Conservation (phyloP, 257 asterid species). For the Forsythia suspensa region DNA sequence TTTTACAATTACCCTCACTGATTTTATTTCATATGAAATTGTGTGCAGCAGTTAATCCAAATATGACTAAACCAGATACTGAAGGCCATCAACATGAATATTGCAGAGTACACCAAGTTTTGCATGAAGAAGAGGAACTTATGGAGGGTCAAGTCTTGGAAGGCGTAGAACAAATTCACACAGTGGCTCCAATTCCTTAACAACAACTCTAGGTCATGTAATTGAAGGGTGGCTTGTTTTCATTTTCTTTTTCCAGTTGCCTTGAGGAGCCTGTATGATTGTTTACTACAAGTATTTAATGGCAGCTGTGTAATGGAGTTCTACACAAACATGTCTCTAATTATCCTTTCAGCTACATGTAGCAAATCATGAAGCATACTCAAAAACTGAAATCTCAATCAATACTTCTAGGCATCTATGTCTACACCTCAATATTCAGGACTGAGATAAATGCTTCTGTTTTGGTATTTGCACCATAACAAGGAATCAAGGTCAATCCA, state of each 20-base stretch:
- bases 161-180: slow-evolving; percentile 7
- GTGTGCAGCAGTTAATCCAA: background rate
- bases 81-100: background rate
- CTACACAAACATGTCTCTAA: background rate
- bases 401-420: background rate
- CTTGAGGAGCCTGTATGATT: slow-evolving; percentile 2
- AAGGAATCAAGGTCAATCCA: background rate
- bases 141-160: slow-evolving; percentile 20
- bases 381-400: background rate
- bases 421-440: background rate
- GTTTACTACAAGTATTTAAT: slow-evolving; percentile 8
- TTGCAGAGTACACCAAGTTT: slow-evolving; percentile 5
- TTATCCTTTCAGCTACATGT: background rate
- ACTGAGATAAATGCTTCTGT: background rate
- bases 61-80: background rate
- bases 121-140: slow-evolving; percentile 24
- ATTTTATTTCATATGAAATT: background rate
- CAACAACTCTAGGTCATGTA: slow-evolving; percentile 9
- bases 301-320: background rate
- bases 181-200: slow-evolving; percentile 16
- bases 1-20: background rate
- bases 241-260: slow-evolving; percentile 13
- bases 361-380: background rate
- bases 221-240: slow-evolving; percentile 10
- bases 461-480: background rate